Base-by-base conservation (phyloP, 2,329 filamentous ascomycete species). In the Dothideomycetes sp. region DNA sequence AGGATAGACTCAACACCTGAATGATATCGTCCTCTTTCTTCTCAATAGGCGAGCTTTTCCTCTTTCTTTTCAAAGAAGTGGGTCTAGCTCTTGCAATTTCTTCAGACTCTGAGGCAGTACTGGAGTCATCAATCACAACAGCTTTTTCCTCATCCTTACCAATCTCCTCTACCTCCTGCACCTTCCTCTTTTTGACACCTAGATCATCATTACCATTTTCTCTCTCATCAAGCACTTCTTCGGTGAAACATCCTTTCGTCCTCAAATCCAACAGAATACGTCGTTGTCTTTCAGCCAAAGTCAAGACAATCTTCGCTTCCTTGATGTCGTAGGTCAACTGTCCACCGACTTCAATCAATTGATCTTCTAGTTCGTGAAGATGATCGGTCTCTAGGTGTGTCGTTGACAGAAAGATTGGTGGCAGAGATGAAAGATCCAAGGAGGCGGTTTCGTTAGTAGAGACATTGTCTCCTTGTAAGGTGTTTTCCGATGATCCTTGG, bases 211-310 rank as follows among this genome's bases (percentile, higher is more conserved):
- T 31, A 49, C 50, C 53, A 61, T 32, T 25, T 23, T 44, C 19
- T 15, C 24, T 43, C 6, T 53, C 43, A 3, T n/a, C n/a, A n/a
- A n/a, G n/a, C n/a, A 67, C 50, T 43, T 78, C 74, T 41, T 74
- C 67, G 0, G 78, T 77, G 28, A 62, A 57, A 2, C 94, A 51
- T 11, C 77, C 79, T 32, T 76, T 71, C 5, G 75, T 71, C 39
- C 84, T 72, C 46, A 96, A 65, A 61, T 96, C 89, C 51, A 93
- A 79, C 33, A 74, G 69, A 1, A 85, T 85, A 13, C 89, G 73
- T 51, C 77, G 73, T 48, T 75, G 79, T 41, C 76, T 80, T 1
- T 70, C 69, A 23, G 94, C 71, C 49, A 79, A 84, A 2, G 83
- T 86, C 20, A 96, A 58, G 2, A 94, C 68, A 3, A 95, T 60